phyloP scores from a whole-genome alignment of 2,329 filamentous ascomycete species.

The Nigrospora sphaerica region DNA sequence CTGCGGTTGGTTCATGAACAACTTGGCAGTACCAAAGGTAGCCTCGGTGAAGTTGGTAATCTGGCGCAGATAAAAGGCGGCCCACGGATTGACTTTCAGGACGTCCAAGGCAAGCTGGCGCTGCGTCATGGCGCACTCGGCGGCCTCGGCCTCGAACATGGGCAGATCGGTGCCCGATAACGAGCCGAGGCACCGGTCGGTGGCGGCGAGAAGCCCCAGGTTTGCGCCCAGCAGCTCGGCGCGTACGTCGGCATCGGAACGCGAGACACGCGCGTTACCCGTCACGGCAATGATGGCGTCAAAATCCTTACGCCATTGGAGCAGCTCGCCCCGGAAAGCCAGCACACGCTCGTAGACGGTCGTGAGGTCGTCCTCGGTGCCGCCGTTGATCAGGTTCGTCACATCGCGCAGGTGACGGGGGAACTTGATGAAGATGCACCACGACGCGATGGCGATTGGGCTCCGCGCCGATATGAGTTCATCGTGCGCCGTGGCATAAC shows the following conservation, averaged over 20 bases:
- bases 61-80: constrained; percentile 5
- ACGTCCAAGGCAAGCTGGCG: background rate
- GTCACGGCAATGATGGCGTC: background rate
- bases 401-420: constrained; percentile 3
- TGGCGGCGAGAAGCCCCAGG: background rate
- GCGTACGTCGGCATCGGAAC: background rate
- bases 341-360: background rate
- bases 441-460: constrained; percentile 1
- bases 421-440: constrained; percentile 1
- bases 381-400: constrained; percentile 2
- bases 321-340: background rate
- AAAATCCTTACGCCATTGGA: constrained; percentile 2
- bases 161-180: background rate
- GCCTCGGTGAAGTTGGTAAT: constrained; percentile 2
- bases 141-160: background rate
- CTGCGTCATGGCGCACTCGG: background rate
- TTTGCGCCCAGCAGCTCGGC: constrained; percentile 3
- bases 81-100: background rate
- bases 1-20: constrained; percentile 1
- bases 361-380: background rate
- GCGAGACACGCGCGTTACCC: background rate
- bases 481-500: background rate
- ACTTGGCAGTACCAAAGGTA: background rate
- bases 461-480: constrained; percentile 1
- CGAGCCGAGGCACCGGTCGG: constrained; percentile 1